A percentile compares a stretch with the other conserved stretches of the same genome.
phyloP scores from a whole-genome alignment of 2,329 filamentous ascomycete species.

The Talaromyces piceae region DNA sequence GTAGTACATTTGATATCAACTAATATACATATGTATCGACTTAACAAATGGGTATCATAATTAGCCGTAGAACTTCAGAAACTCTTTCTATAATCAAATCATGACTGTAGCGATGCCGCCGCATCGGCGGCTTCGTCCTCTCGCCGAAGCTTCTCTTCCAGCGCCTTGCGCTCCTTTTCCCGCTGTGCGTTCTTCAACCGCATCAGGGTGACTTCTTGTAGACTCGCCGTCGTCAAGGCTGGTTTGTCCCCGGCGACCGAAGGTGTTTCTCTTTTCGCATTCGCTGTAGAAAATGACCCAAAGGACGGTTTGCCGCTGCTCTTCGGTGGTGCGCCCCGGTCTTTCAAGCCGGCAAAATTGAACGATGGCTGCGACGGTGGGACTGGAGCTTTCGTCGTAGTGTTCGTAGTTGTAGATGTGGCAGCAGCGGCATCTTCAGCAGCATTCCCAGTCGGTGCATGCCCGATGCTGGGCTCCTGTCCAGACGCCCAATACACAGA shows the following conservation, averaged over 20 bases:
- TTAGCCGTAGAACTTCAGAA: too few relatives aligned
- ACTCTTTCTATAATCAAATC: too few relatives aligned
- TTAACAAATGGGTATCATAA: too few relatives aligned
- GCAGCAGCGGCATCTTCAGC: slow-evolving; percentile 2
- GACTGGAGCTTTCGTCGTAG: background rate
- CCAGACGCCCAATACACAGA: slow-evolving; percentile 49
- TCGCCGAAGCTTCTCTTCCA: slow-evolving; percentile 47
- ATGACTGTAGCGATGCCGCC: too few relatives aligned
- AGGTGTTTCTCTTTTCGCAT: background rate
- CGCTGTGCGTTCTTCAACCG: slow-evolving; percentile 51
- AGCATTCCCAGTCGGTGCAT: background rate
- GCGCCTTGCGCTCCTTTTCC: slow-evolving; percentile 43
- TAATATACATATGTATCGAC: too few relatives aligned
- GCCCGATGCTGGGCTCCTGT: slow-evolving; percentile 43
- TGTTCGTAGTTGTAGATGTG: slow-evolving; percentile 13
- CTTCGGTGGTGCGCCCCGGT: slow-evolving; percentile 12
- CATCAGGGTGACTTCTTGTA: slow-evolving; percentile 48
- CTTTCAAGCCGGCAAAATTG: slow-evolving; percentile 25
- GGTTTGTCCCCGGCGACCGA: slow-evolving; percentile 17
- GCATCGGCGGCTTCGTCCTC: slow-evolving; percentile 41
- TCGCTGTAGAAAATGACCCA: slow-evolving; percentile 4
- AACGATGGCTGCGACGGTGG: slow-evolving; percentile 17
- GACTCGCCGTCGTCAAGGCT: slow-evolving; percentile 27
- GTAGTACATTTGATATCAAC: too few relatives aligned
- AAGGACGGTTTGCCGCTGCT: slow-evolving; percentile 13